phyloP scores from a whole-genome alignment of 2,329 filamentous ascomycete genomes.

The Periconia digitata region DNA sequence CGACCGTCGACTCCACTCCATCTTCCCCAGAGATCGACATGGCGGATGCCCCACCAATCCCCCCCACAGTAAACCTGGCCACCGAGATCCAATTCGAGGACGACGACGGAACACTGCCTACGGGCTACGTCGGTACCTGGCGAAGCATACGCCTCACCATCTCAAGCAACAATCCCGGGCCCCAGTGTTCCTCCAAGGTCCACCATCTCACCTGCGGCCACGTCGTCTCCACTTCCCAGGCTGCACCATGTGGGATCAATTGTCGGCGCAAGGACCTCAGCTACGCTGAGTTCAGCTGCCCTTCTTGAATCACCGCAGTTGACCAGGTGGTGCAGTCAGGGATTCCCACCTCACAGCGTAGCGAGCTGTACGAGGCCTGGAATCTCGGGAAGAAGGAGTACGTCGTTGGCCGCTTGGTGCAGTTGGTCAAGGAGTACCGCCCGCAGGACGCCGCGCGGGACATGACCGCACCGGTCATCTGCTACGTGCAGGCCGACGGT shows the following conservation, averaged over 20 bases:
- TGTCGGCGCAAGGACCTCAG: constrained; percentile 5
- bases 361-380: neutral
- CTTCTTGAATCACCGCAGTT: constrained; percentile 7
- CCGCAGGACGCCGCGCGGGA: too few species aligned
- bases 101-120: constrained; percentile 11
- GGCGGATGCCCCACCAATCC: neutral
- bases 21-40: neutral
- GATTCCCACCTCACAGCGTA: neutral
- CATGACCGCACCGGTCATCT: constrained; percentile 9
- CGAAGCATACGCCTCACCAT: constrained; percentile 6
- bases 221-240: constrained; percentile 4
- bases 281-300: constrained; percentile 10
- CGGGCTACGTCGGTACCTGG: constrained; percentile 16
- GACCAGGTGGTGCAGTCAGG: constrained; percentile 4
- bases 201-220: constrained; percentile 19
- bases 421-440: constrained; percentile 4
- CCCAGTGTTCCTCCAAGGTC: constrained; percentile 2
- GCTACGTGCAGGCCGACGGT: neutral
- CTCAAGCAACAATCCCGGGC: neutral
- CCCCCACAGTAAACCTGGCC: neutral
- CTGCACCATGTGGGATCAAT: constrained; percentile 12
- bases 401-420: constrained; percentile 1
- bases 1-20: neutral
- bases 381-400: neutral
- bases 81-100: constrained; percentile 13